phyloP scores from a whole-genome alignment of 192 early-diverging fungal species.

The Lobosporangium transversale region DNA sequence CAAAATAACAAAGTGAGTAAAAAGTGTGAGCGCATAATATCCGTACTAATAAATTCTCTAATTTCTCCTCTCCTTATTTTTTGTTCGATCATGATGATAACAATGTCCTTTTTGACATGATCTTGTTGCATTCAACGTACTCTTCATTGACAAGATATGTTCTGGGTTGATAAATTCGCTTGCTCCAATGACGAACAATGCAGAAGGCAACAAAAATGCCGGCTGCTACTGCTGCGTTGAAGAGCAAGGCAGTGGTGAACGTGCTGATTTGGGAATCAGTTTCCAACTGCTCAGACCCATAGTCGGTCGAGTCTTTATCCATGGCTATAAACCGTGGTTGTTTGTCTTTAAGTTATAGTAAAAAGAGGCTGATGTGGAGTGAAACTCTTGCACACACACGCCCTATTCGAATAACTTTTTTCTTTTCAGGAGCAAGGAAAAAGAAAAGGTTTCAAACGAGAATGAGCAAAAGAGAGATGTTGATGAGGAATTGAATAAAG shows the following conservation, averaged over 20 bases:
- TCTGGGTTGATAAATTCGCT: conserved; percentile 75
- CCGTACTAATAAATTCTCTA: neutral
- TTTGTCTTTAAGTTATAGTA: neutral
- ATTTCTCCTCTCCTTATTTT: neutral
- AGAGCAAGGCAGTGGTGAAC: conserved; percentile 76
- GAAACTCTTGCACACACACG: too few species aligned
- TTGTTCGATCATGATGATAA: neutral
- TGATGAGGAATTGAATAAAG: neutral
- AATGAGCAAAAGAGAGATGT: conserved; percentile 3
- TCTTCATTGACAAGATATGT: conserved; percentile 68
- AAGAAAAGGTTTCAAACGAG: too few species aligned
- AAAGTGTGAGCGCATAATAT: neutral
- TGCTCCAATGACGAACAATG: conserved; percentile 66
- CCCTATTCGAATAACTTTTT: too few species aligned
- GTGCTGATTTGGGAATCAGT: conserved; percentile 66
- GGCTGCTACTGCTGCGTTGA: conserved; percentile 70
- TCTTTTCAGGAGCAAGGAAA: too few species aligned
- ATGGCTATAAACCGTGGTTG: neutral
- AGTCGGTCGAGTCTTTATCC: neutral
- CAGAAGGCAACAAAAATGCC: conserved; percentile 68
- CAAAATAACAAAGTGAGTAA: neutral
- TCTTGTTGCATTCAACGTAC: conserved; percentile 42
- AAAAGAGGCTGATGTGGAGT: neutral
- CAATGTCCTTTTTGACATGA: neutral
- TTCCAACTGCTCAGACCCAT: neutral